Base-by-base conservation (phyloP, 352 stramenopile genomes). In the Phytopythium sindhum region DNA sequence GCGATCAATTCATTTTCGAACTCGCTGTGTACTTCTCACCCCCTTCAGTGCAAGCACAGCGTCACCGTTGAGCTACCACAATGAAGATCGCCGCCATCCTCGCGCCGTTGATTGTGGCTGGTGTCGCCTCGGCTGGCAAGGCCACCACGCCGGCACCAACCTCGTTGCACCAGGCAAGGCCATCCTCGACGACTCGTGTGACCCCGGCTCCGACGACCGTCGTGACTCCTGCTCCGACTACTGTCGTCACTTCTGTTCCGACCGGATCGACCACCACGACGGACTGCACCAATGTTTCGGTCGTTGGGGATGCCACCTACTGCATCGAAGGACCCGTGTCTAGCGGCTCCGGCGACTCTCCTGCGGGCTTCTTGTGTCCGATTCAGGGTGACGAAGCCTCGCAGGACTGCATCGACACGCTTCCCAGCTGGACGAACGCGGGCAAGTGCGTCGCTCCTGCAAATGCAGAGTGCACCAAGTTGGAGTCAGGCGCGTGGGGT, bases 251-350 rank as follows among this genome's bases (percentile, higher is more conserved):
- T n/a, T n/a, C n/a, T n/a, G n/a, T n/a, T n/a, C n/a, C n/a, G n/a
- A n/a, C n/a, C n/a, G n/a, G n/a, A n/a, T n/a, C n/a, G n/a, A n/a
- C n/a, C n/a, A n/a, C n/a, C n/a, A n/a, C 63, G 29, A 26, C 63
- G 9, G 62, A 56, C 24, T 88, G 80, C 61, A 77, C 66, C 2
- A 58, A 86, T 44, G 73, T 89, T 8, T 86, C 76, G 11, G 73
- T 91, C 11, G 69, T 86, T 31, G 66, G 75, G 14, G 80, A 90
- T 55, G 82, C 80, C 12, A 86, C 80, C 26, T 90, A 86, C 69
- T 89, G 80, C 66, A 83, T 89, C 47, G 35, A 67, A 10, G 82
- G 78, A 5, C 66, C 77, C 2, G 67, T 89, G 56, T 91, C 80
- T 65, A 80, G 73, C 28, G 82, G 80, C 51, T 45, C 65, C 5